Base-by-base conservation (phyloP, 306 rosid species). In the Clitoria ternatea region DNA sequence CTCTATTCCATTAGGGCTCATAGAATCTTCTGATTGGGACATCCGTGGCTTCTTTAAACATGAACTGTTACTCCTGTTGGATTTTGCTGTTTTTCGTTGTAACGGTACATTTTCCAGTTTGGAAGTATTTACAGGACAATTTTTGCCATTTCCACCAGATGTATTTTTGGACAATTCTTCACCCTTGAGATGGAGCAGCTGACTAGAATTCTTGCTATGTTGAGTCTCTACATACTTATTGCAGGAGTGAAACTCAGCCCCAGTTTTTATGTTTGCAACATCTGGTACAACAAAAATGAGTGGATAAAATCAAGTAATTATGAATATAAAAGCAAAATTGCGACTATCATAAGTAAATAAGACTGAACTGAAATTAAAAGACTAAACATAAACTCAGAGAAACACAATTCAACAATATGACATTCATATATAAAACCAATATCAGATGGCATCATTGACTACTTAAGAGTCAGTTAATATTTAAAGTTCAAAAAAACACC, bases 41-140 rank as follows among this genome's bases (percentile, higher is more conserved):
- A 81, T 73, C 43, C 92, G 87, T 48, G 79, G 83, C 75, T 88
- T 87, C 88, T 85, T 91, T 26, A 87, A 79, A 82, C 77, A 48
- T 15, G 84, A 74, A 49, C 69, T 70, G 76, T 69, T 81, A 76
- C 75, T 80, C 85, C 87, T 84, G 17, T 76, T 78, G 22, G 78
- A 55, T 73, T 87, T 91, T 55, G 84, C 83, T 13, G 83, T 43
- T 80, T 87, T 94, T 54, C 79, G 80, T 65, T 87, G 92, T 20
- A 61, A 72, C 24, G 75, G 78, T 55, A 69, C 74, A 61, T 75
- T 81, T 67, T 85, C 90, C 5, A 55, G 63, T 74, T 61, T 78
- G 30, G 85, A 81, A 82, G 68, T 64, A 70, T 53, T 72, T 69
- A 78, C 66, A 65, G 70, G 37, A 63, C 81, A 61, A 78, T 64